These are phyloP conservation scores for Gamsiella multidivaricata DNA, from an alignment of 192 early-diverging fungal species.

Conservation along the genomic window DNA sequence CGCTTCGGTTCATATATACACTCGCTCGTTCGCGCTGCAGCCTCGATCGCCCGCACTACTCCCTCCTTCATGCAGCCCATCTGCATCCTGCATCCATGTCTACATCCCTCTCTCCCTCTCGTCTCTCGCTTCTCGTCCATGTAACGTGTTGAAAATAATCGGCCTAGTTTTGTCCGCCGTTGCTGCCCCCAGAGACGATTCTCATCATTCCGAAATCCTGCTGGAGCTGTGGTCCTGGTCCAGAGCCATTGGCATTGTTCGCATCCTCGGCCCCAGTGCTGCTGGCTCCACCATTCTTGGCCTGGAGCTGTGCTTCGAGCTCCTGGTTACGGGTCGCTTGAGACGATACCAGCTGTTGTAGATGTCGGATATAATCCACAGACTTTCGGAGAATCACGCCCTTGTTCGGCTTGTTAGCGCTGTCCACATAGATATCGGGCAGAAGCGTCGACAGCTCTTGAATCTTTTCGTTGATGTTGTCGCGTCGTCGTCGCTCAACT, in stretches of 20 bases:
- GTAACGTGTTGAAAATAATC: too few relatives aligned
- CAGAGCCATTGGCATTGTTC: conserved; percentile 21
- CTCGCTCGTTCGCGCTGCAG: too few relatives aligned
- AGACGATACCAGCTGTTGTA: conserved; percentile 73
- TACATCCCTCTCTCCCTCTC: too few relatives aligned
- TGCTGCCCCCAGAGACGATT: conserved; percentile 29
- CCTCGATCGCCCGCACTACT: too few relatives aligned
- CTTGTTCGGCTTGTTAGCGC: conserved; percentile 93
- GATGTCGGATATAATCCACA: conserved; percentile 92
- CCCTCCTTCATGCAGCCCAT: too few relatives aligned
- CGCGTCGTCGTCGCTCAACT: conserved; percentile 94
- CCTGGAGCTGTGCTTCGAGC: conserved; percentile 69
- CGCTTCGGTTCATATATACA: too few relatives aligned
- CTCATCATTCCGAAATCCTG: conserved; percentile 55
- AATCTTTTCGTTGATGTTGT: conserved; percentile 99
- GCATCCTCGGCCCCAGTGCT: not conserved
- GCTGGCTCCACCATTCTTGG: conserved; percentile 4
- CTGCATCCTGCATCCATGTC: too few relatives aligned
- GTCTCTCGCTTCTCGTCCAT: too few relatives aligned
- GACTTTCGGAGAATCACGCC: conserved; percentile 93
- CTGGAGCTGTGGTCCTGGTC: conserved; percentile 49
- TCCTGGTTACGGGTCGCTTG: conserved; percentile 76
- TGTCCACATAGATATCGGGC: conserved; percentile 81
- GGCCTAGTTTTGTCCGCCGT: conserved; percentile 33
- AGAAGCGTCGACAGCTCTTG: conserved; percentile 88